Base-by-base conservation (phyloP, 1,284 basidiomycete species). In the Fomitopsis palustris region DNA sequence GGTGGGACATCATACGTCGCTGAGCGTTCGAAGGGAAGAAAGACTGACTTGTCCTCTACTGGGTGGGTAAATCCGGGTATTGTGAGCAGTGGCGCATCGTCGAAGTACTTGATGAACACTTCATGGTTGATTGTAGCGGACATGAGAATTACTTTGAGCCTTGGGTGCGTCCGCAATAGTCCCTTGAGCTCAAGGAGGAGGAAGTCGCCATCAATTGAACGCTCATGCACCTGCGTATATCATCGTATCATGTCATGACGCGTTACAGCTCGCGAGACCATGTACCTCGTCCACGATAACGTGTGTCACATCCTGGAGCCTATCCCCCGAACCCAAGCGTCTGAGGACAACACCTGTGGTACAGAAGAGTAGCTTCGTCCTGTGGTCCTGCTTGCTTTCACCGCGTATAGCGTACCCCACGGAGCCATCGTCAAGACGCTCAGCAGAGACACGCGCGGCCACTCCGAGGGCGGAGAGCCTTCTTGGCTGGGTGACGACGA, bases 351-450 rank as follows among this genome's bases (percentile, higher is more conserved):
- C 90, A 77, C 95, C 96, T 3, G 94, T 98, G 0, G 95, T 98
- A 68, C 94, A 95, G 70, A 97, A 98, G 17, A 96, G 75, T 7
- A 97, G 74, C 64, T 91, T 88, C 1, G 92, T 95, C 37, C 81
- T 80, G 21, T 78, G 76, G 6, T 77, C 78, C 29, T 87, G 83
- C 61, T 86, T 90, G 35, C 84, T 86, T 74, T 97, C 94, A n/a
- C 96, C 95, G 56, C 95, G 84, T 61, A 97, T 95, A 1, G 90
- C 87, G 68, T 97, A 97, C 1, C 94, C 93, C 23, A 96, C 90
- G 7, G 90, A 89, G 12, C 86, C 88, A 62, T 95, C 92, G 62
- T 95, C 88, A 21, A 89, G 76, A 2, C 95, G 84, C 72, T 98
- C 95, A 41, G 88, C 77, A 6, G 93, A 92, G 16, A 98, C 95